Percentiles rank a stretch among this genome's conserved stretches.
Evolutionary conservation across 768 basidiomycete genomes (phyloP).

Genomic region (Mrakia frigida): DNA sequence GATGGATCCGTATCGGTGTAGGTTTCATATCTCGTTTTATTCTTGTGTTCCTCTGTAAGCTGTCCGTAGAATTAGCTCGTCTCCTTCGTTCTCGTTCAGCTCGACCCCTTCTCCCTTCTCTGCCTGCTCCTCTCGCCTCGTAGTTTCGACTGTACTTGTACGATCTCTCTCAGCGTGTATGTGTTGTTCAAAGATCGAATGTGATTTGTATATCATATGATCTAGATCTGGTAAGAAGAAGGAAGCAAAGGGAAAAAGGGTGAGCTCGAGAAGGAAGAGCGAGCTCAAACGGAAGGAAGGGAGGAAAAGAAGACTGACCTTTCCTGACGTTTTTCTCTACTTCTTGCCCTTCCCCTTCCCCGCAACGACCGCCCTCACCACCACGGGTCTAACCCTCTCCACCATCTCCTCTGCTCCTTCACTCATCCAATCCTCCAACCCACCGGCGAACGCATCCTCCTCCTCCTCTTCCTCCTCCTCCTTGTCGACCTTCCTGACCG

Average conservation of each 20-base stretch:
- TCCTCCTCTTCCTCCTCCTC: conserved; percentile 6
- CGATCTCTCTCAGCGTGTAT: too few relatives aligned
- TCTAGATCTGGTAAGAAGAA: neutral
- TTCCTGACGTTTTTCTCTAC: neutral
- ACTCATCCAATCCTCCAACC: conserved; percentile 31
- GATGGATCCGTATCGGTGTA: too few relatives aligned
- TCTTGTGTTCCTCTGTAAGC: too few relatives aligned
- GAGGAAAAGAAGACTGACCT: neutral
- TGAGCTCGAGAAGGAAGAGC: neutral
- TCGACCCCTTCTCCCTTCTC: too few relatives aligned
- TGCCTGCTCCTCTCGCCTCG: too few relatives aligned
- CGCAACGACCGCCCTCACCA: neutral
- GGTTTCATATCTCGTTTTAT: too few relatives aligned
- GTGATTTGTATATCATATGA: too few relatives aligned
- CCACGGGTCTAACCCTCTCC: conserved; percentile 7
- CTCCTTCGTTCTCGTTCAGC: too few relatives aligned
- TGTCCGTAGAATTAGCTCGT: too few relatives aligned
- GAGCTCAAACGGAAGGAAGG: neutral
- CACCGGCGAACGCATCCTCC: conserved; percentile 23
- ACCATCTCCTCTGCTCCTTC: conserved; percentile 27
- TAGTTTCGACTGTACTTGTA: too few relatives aligned
- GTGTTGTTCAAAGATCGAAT: too few relatives aligned
- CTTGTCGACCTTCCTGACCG: neutral
- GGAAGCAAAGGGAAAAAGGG: neutral
- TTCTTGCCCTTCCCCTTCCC: too few relatives aligned